Base-by-base conservation (phyloP, 2,329 filamentous ascomycete species). In the Ceratocystis smalleyi region DNA sequence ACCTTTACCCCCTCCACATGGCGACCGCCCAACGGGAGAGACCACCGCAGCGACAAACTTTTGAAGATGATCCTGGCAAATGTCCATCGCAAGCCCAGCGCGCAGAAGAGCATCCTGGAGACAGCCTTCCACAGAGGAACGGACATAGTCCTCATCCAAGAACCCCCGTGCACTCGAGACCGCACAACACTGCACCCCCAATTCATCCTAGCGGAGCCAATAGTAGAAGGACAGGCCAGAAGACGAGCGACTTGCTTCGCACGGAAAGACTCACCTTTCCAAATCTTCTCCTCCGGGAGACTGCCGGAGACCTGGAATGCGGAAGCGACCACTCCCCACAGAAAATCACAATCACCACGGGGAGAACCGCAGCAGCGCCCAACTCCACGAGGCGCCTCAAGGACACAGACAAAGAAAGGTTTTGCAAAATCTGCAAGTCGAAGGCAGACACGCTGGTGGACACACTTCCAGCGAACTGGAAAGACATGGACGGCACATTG, bases 261-360 rank as follows among this genome's bases (percentile, higher is more conserved):
- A 5, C 2, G 60, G 8, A 62, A 47, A 15, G 19, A n/a, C 19
- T 47, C 60, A 45, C 10, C 4, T 24, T 43, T 27, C 60, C 17
- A n/a, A 7, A 32, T 32, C 6, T 32, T 32, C 30, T 7, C 30
- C 6, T 32, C 30, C 6, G 30, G 17, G 19, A 10, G 4, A 12
- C 1, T 2, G 24, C 35, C 60, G 24, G 60, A 5, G 43, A 47
- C 12, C 43, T 62, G n/a, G 60, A 62, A 49, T 62, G 43, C 43
- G 60, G 60, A n/a, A 62, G 60, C 43, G 60, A 62, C 60, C 60
- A 62, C 60, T 62, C 40, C 19, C 60, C 43, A 30, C 60, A 62
- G 43, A 6, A 32, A 7, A 7, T 32, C 1, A 32, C 30, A 1
- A 7, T 32, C 5, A 49, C n/a, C 10, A 17, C 24, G 22, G 24